Evolutionary conservation across 2,329 filamentous ascomycete genomes (phyloP), one percentile per base, ranked within the genome.

Genomic region (Claviceps spartinae): DNA sequence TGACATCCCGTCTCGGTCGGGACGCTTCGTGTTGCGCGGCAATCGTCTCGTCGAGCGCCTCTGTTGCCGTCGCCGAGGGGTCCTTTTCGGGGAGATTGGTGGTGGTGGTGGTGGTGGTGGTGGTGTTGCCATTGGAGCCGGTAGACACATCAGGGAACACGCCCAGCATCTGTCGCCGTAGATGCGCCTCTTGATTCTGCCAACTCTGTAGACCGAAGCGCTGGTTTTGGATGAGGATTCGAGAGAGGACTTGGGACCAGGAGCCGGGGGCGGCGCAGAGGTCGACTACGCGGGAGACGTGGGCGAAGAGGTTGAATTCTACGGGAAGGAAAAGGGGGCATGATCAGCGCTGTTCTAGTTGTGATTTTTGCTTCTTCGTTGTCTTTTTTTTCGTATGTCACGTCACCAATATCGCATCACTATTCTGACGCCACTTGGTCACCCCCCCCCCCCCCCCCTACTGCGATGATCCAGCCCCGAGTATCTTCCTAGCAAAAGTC

Each of bases 201-300:
- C 88, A 96, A 52, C 88, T 86, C 52, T 82, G 74, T 24, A 88
- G 78, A 4, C 90, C 90, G 58, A 96, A 94, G 58, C 83, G 88
- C 69, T 97, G 90, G 49, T 89, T 88, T 67, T 93, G 90, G 67
- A 97, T 95, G 53, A 98, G 72, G 0, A 96, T 86, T 20, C 93
- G 81, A 13, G 91, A 97, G 14, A 98, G 78, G 0, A 98, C 93
- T 67, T 98, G 93, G 47, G 88, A 95, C 93, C 93, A 98, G 62
- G 88, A 95, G 30, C 93, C 93, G 0, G 93, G 93, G 0, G 93
- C 93, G 36, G 93, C 93, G 64, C 93, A 98, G 20, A 98, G 77
- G 66, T 98, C 93, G 16, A 98, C 91, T 1, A 98, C 93, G 38
- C 93, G 80, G 2, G 88, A 91, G 47, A 97, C 91, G 61, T 84